Evolutionary conservation across 768 basidiomycete species (phyloP), one percentile per base, ranked within the genome.

Genomic region (Phaeotremella fagi): DNA sequence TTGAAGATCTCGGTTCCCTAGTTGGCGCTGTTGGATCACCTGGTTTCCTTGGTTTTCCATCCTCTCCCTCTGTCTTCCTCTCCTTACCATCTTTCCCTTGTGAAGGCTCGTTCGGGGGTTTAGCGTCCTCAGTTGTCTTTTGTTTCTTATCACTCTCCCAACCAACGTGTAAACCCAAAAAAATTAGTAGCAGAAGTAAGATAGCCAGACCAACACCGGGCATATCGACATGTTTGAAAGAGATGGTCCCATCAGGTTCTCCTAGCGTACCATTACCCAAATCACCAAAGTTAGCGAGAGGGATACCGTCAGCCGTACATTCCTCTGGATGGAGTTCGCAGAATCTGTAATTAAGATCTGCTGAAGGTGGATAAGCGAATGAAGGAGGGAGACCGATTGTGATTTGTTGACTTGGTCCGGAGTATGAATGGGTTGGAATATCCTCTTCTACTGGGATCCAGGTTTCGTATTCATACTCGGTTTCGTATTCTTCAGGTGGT

Each of bases 301-400:
- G 31, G 31, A 7, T 33, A 7, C 31, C 31, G 16, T 33, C 31
- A 16, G 16, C 9, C 9, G 7, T 20, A 18, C 38, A 63, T 5
- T 47, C 48, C 25, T 53, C 61, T 15, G 61, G 61, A 38, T 59
- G 54, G 0, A 63, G 42, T 15, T 63, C 61, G 45, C 58, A 59
- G 48, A 45, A 63, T 22, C 54, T 54, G 15, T 49, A 33, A 18
- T 42, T 57, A 18, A 63, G 28, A 9, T 53, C 55, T 20, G 44
- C 20, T 11, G 57, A 31, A 28, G 48, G 41, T 16, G 61, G 61
- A 22, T 50, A 63, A 37, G 9, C 38, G 18, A 41, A 41, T 6
- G 38, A 9, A 11, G 38, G 22, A 41, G 38, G 38, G 20, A 12
- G 22, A 7, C 6, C 38, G 12, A 22, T 6, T 6, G 20, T 22